These are phyloP conservation scores for Daldinia sp. DNA, from an alignment of 2,329 filamentous ascomycete genomes.

Conservation along the genomic window DNA sequence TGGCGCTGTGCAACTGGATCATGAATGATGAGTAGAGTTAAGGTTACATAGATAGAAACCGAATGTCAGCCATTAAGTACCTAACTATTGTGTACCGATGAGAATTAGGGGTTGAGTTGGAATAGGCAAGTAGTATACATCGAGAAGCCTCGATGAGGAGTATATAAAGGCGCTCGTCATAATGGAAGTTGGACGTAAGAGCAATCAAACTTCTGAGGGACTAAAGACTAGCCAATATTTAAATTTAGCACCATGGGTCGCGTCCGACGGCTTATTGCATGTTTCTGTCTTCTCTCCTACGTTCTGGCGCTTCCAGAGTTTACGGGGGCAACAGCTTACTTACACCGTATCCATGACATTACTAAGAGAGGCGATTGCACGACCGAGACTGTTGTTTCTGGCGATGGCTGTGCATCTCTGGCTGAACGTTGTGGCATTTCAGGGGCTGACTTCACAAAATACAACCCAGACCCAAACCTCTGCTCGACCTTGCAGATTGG, in stretches of 20 bases:
- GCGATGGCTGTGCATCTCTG: conserved; percentile 55
- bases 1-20: neutral
- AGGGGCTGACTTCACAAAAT: conserved; percentile 53
- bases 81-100: neutral
- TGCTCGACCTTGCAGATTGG: conserved; percentile 47
- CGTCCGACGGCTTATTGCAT: neutral
- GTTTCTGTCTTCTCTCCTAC: neutral
- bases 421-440: conserved; percentile 57
- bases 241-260: neutral
- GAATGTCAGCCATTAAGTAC: too few relatives aligned
- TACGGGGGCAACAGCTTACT: neutral
- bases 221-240: neutral
- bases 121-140: neutral
- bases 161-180: neutral
- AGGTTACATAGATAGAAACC: too few relatives aligned
- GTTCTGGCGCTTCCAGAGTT: neutral
- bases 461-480: conserved; percentile 51
- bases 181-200: neutral
- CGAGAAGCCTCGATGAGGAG: neutral
- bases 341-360: neutral
- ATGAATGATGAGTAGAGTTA: too few relatives aligned
- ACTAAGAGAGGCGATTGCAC: conserved; percentile 5
- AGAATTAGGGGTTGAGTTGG: neutral
- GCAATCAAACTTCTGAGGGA: neutral
- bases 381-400: conserved; percentile 46